phyloP scores from a whole-genome alignment of 2,329 filamentous ascomycete genomes.

The Podosphaera aphanis region DNA sequence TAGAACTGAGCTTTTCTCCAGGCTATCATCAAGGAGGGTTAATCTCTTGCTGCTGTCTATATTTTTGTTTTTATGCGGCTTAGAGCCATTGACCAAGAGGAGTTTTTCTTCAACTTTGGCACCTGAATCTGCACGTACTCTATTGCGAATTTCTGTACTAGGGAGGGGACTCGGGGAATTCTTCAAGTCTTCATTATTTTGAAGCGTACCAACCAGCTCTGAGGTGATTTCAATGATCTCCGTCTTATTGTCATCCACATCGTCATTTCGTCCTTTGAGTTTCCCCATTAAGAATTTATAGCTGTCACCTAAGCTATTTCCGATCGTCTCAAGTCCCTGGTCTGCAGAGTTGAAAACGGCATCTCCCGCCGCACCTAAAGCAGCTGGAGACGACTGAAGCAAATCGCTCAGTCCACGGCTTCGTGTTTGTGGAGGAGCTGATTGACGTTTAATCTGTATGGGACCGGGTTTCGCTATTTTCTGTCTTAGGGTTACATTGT shows the following conservation, averaged over 20 bases:
- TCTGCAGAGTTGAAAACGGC: slow-evolving; percentile 74
- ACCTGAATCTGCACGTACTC: slow-evolving; percentile 14
- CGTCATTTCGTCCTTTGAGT: slow-evolving; percentile 45
- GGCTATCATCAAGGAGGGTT: slow-evolving; percentile 21
- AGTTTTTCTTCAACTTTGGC: slow-evolving; percentile 36
- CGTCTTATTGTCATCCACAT: slow-evolving; percentile 21
- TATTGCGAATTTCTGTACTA: slow-evolving; percentile 15
- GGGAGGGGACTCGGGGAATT: slow-evolving; percentile 24
- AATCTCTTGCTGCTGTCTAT: slow-evolving; percentile 48
- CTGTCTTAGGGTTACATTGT: slow-evolving; percentile 11
- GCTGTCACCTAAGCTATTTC: slow-evolving; percentile 70
- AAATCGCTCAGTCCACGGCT: slow-evolving; percentile 65
- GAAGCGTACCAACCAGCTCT: slow-evolving; percentile 58
- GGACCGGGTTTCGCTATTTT: slow-evolving; percentile 16
- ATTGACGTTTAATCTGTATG: slow-evolving; percentile 13
- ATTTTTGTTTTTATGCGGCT: slow-evolving; percentile 42
- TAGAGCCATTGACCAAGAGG: slow-evolving; percentile 46
- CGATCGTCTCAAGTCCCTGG: slow-evolving; percentile 76
- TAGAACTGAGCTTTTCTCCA: slow-evolving; percentile 13
- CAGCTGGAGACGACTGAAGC: slow-evolving; percentile 53
- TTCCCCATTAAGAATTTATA: slow-evolving; percentile 85
- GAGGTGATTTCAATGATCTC: slow-evolving; percentile 58
- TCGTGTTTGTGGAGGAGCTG: slow-evolving; percentile 22
- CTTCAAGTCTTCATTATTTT: slow-evolving; percentile 21
- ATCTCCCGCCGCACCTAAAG: slow-evolving; percentile 62